Evolutionary conservation across 202 grass and related monocot species (phyloP), one percentile per base, ranked within the genome.

Genomic region (Schoenoplectus triqueter): DNA sequence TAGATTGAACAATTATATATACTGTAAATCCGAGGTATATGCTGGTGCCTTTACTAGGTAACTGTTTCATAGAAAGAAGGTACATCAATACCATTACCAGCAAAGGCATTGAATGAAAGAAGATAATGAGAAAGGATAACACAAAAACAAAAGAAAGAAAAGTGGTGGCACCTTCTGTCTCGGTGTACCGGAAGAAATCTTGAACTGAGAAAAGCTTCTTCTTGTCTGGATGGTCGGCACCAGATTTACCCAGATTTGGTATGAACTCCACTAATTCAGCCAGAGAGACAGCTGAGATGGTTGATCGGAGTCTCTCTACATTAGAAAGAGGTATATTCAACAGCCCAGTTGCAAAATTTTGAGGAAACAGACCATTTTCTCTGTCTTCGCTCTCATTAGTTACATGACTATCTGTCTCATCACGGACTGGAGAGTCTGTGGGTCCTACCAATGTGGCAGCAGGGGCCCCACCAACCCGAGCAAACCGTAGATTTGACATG

Each of bases 171-270:
- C 96, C 96, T 98, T 98, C 96, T 2, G 89, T 54, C 62, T 98
- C 91, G 3, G 93, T 80, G 81, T 98, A 98, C 73, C 88, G 84
- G 80, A 98, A 98, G 91, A 98, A 98, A 85, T 98, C 91, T 17
- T 98, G 95, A 66, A 98, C 93, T 6, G 95, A 98, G 87, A 98
- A 95, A 66, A 98, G 85, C 73, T 98, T 98, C 88, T 94, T 98
- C 88, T 95, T 98, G 84, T 98, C 93, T 2, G 95, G 95, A 88
- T 98, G 91, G 14, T 72, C 92, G 45, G 92, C 45, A 1, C 83
- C 85, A 9, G 91, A 91, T 86, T 86, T 98, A 47, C 82, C 90
- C 42, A 95, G 73, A 61, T 95, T 90, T 0, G 95, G 92, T 40
- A 98, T 74, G 52, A 91, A 95, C 51, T 95, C 93, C 5, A 93